Percentiles rank a stretch among this genome's conserved stretches.
Evolutionary conservation across 1,284 basidiomycete genomes (phyloP).

Genomic region (Naganishia sp.): DNA sequence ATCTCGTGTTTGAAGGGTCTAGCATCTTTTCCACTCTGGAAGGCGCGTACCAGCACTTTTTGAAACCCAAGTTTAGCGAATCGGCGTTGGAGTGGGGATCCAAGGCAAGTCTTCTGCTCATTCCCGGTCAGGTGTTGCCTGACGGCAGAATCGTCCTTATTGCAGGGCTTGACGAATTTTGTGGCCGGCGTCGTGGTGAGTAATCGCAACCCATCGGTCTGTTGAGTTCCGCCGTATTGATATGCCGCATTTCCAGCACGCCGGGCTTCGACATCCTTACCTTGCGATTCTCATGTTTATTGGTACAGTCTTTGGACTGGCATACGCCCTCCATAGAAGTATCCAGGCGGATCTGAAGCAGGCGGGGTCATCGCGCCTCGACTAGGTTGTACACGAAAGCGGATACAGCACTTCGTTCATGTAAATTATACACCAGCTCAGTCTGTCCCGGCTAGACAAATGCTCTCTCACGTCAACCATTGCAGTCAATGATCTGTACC

Average conservation of each 20-base stretch:
- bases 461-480: too few species aligned
- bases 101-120: conserved; percentile 34
- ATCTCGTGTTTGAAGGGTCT: conserved; percentile 60
- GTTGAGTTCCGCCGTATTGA: conserved; percentile 1
- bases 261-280: conserved; percentile 47
- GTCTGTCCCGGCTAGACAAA: too few species aligned
- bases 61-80: conserved; percentile 58
- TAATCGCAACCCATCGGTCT: background rate
- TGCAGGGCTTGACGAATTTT: conserved; percentile 18
- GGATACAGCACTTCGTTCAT: background rate
- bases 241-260: conserved; percentile 18
- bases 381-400: conserved; percentile 4
- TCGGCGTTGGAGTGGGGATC: conserved; percentile 49
- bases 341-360: conserved; percentile 38
- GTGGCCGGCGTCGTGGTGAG: conserved; percentile 38
- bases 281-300: conserved; percentile 44
- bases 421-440: background rate
- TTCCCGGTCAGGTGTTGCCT: background rate
- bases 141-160: background rate
- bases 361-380: conserved; percentile 29
- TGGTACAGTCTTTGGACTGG: conserved; percentile 41
- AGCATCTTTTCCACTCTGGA: conserved; percentile 72
- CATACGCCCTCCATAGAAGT: conserved; percentile 43
- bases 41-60: conserved; percentile 62
- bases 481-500: too few species aligned